Conservation (phyloP, 768 basidiomycete genomes). For the Neoboletus subvelutipes region DNA sequence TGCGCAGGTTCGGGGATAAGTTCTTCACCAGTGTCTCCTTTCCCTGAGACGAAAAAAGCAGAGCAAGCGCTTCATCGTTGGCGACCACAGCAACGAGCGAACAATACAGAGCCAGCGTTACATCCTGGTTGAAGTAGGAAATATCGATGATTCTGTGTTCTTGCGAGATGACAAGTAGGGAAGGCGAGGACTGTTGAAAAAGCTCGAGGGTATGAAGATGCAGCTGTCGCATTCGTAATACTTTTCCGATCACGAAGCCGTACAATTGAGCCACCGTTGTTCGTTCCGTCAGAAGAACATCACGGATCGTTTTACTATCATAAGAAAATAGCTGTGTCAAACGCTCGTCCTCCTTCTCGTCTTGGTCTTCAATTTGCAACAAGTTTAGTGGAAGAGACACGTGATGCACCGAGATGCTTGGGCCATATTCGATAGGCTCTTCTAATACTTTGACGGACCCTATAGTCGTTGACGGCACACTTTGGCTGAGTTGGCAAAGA, state of each 20-base stretch:
- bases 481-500: constrained; percentile 52
- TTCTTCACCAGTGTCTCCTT: constrained; percentile 49
- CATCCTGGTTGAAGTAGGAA: constrained; percentile 59
- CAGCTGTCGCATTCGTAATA: constrained; percentile 59
- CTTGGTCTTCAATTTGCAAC: constrained; percentile 46
- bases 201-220: constrained; percentile 55
- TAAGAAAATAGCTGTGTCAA: constrained; percentile 54
- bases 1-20: constrained; percentile 50
- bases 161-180: constrained; percentile 48
- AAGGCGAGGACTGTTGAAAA: constrained; percentile 41
- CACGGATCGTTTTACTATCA: constrained; percentile 54
- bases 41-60: constrained; percentile 50
- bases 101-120: constrained; percentile 66
- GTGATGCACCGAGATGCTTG: constrained; percentile 33
- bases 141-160: constrained; percentile 58
- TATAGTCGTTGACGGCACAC: constrained; percentile 25
- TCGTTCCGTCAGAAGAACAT: constrained; percentile 66
- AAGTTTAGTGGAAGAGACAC: constrained; percentile 43
- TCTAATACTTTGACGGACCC: constrained; percentile 50
- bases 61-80: constrained; percentile 57
- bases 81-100: constrained; percentile 57
- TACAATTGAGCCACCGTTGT: constrained; percentile 71
- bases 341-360: constrained; percentile 41
- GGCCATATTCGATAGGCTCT: constrained; percentile 55
- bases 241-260: constrained; percentile 70